Base-by-base conservation (phyloP, 176 grass and related monocot species). In the Oryza meridionalis region DNA sequence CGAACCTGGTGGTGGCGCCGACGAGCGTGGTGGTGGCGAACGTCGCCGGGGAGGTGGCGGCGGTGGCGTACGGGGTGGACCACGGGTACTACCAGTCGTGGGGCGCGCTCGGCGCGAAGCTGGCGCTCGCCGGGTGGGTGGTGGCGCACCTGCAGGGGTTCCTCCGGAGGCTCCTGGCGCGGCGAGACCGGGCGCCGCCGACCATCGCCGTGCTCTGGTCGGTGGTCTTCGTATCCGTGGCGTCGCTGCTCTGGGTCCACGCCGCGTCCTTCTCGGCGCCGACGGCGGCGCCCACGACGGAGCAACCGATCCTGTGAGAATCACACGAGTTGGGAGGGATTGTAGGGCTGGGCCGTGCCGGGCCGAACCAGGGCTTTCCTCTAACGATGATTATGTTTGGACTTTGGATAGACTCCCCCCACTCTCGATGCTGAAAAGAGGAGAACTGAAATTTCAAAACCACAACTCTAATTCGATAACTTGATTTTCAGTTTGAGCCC, bases 131-230 rank as follows among this genome's bases (percentile, higher is more conserved):
- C 7, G 86, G 79, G 44, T 97, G 87, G 89, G 94, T 97, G 69
- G 92, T 97, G 82, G 79, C 90, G 11, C 94, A 97, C 84, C 84
- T 97, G 61, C 92, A 97, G 70, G 91, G 87, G 6, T 94, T 92
- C 79, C 72, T 94, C 67, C 86, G 90, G 69, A 89, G 94, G 5
- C 76, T 97, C 67, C 44, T 97, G 22, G 76, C 79, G 32, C 84
- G 87, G 51, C 79, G 86, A 73, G 88, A 92, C 44, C 47, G 91
- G 61, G 90, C 91, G 9, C 91, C 94, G 12, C 46, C 53, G 53
- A 94, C 94, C 22, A 69, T 97, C 67, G 94, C 87, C n/a, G 84
- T 97, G 72, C 76, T 97, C 4, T 97, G 91, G 94, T 83, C 89
- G 68, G 90, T 90, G 74, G 87, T 94, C 73, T 87, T 92, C 47